Conservation (phyloP, 1,284 basidiomycete species). For the Schizophyllum amplum region DNA sequence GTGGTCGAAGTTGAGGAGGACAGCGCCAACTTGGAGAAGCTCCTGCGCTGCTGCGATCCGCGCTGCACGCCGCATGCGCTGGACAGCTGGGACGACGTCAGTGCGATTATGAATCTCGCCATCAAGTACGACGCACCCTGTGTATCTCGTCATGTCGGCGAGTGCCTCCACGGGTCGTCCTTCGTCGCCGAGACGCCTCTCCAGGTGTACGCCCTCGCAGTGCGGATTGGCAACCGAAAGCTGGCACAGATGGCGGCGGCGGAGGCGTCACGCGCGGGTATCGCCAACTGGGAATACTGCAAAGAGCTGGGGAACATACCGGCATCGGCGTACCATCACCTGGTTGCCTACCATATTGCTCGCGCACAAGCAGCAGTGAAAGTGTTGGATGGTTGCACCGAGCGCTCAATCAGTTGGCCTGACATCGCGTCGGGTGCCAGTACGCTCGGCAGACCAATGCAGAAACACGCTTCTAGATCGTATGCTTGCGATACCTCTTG, state of each 20-base stretch:
- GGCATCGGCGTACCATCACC: not conserved
- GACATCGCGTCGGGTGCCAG: no score
- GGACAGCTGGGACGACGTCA: constrained; percentile 37
- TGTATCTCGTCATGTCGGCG: not conserved
- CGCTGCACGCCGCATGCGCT: not conserved
- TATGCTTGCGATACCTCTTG: no score
- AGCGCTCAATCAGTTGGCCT: no score
- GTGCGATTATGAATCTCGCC: constrained; percentile 47
- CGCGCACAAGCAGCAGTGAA: not conserved
- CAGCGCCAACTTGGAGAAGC: not conserved
- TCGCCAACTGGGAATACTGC: not conserved
- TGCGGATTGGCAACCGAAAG: not conserved
- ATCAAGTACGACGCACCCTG: not conserved
- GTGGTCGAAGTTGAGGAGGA: not conserved
- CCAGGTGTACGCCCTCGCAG: not conserved
- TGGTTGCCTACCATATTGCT: not conserved
- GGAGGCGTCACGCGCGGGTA: not conserved
- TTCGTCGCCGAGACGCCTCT: not conserved
- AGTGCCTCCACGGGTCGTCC: not conserved
- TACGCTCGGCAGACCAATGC: no score
- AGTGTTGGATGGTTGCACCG: not conserved
- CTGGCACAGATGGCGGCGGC: not conserved
- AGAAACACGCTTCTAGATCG: no score
- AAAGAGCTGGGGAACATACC: not conserved
- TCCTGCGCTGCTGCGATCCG: not conserved